Base-by-base conservation (phyloP, 78 protist species). In the Chrysochromulina tobinii region DNA sequence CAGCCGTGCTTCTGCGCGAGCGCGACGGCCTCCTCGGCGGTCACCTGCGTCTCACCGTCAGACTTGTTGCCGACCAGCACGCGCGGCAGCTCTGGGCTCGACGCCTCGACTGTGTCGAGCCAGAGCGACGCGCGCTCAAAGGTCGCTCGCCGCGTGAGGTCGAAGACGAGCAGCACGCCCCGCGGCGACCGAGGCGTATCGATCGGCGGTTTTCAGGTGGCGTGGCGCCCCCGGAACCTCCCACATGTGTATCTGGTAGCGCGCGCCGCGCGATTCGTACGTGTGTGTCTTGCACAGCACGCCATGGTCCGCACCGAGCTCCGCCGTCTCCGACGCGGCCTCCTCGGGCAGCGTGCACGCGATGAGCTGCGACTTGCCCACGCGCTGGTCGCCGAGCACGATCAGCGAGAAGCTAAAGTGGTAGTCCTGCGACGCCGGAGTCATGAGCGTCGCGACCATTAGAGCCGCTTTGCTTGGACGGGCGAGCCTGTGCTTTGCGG, bases 211-310 rank as follows among this genome's bases (percentile, higher is more conserved):
- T 3, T 21, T 18, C 50, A 54, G 7, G 48, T 79, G 54, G 38
- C 87, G 87, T 14, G 87, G 87, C 17, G 87, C 87, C 20, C 87
- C 87, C 1, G 87, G 87, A 0, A 79, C 61, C 6, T 79, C 87
- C 87, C 87, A 79, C 64, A 79, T 53, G 12, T 15, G 87, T 15
- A 79, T 54, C 5, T 54, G 61, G 48, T 79, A 79, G 14, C 48
- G n/a, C 17, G 87, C 87, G 23, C 87, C 87, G 38, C 87, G 87
- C 0, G 87, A 79, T 64, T 79, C 87, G 61, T 79, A 79, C 8
- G 87, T 79, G 48, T 79, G 87, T 4, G n/a, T 48, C 48, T 3
- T 79, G 51, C 54, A 11, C 21, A 1, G n/a, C 1, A 79, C 12
- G 50, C 87, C 87, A 7, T 11, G 23, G 18, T 50, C 59, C 17